Conservation (phyloP, 2,329 filamentous ascomycete genomes). For the Paecilomyces dactylethromorphus region DNA sequence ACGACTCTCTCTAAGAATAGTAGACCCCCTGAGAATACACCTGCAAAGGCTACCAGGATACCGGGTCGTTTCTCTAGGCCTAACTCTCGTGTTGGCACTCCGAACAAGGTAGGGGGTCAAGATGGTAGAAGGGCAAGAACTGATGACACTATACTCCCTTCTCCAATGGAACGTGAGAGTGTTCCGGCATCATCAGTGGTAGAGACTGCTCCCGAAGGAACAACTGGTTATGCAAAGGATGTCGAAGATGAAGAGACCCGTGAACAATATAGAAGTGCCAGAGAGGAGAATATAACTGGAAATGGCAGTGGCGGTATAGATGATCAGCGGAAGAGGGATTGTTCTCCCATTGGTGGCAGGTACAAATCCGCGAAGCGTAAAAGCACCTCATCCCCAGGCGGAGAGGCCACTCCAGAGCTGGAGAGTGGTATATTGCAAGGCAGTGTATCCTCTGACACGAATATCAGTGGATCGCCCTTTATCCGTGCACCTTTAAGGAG, state of each 20-base stretch:
- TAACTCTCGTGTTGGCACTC: conserved; percentile 2
- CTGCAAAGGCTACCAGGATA: conserved; percentile 12
- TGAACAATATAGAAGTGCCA: conserved; percentile 13
- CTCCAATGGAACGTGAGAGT: neutral
- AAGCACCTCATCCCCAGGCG: conserved; percentile 17
- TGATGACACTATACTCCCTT: neutral
- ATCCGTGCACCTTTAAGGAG: conserved; percentile 33
- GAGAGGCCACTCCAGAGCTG: conserved; percentile 16
- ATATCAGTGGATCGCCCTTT: conserved; percentile 45
- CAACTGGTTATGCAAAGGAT: too few relatives aligned
- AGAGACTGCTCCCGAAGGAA: neutral
- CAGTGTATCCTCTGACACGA: conserved; percentile 23
- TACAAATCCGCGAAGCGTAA: conserved; percentile 20
- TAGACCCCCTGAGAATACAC: conserved; percentile 6
- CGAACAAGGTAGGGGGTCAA: conserved; percentile 8
- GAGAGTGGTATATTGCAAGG: conserved; percentile 17
- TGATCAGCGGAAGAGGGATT: conserved; percentile 23
- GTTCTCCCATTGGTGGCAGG: conserved; percentile 23
- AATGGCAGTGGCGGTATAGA: conserved; percentile 6
- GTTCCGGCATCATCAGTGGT: neutral
- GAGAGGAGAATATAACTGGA: conserved; percentile 10
- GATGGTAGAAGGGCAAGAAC: conserved; percentile 8
- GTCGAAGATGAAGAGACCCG: conserved; percentile 10
- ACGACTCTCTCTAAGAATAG: conserved; percentile 3
- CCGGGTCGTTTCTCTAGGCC: conserved; percentile 17